Conservation (phyloP, 164 flowering plant genomes). For the Santalum album region DNA sequence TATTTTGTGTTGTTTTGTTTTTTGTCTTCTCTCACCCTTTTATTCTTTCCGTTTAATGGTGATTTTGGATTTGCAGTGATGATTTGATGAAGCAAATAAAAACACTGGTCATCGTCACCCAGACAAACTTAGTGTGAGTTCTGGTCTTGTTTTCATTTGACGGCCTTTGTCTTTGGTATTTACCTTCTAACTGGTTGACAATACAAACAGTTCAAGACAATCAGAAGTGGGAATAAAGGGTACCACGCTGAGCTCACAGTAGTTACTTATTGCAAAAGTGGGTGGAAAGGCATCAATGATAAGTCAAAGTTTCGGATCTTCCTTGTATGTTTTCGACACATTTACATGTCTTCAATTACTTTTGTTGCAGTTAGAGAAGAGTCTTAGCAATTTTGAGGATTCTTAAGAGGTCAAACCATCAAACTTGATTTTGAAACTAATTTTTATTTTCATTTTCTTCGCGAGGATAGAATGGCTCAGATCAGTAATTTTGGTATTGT, state of each 20-base stretch:
- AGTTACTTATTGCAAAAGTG: conserved; percentile 56
- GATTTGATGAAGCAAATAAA: conserved; percentile 57
- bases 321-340: conserved; percentile 58
- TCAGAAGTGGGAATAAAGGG: conserved; percentile 54
- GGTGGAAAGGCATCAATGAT: conserved; percentile 35
- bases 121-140: conserved; percentile 54
- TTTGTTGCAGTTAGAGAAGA: neutral
- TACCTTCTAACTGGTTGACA: neutral
- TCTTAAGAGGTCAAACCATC: too few relatives aligned
- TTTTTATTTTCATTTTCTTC: too few relatives aligned
- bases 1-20: neutral
- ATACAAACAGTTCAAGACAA: conserved; percentile 50
- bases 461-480: conserved; percentile 33
- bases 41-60: too few relatives aligned
- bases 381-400: too few relatives aligned
- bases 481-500: conserved; percentile 68
- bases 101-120: conserved; percentile 74
- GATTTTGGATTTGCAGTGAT: conserved; percentile 41
- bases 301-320: conserved; percentile 74
- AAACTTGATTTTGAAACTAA: neutral
- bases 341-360: neutral
- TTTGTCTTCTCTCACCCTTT: too few relatives aligned
- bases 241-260: conserved; percentile 69
- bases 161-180: neutral
- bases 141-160: neutral